phyloP scores from a whole-genome alignment of 176 grass and related monocot species.

The Dendrocalamus sinicus region DNA sequence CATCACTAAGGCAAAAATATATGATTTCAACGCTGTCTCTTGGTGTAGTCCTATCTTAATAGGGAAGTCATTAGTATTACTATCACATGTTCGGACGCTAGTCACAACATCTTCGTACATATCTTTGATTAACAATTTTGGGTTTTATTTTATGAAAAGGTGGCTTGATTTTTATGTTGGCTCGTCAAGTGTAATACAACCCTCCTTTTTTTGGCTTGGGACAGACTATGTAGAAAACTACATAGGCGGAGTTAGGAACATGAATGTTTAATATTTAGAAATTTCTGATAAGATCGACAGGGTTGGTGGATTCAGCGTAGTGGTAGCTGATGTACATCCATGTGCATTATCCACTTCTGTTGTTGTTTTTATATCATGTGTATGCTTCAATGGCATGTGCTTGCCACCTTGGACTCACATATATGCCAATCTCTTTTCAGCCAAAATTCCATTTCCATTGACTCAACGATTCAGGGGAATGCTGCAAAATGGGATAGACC shows the following conservation, averaged over 20 bases:
- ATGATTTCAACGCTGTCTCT: too few relatives aligned
- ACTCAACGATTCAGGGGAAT: constrained; percentile 95
- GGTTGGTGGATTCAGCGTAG: not conserved
- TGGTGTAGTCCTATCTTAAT: too few relatives aligned
- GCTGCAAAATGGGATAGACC: constrained; percentile 98
- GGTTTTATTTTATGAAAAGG: too few relatives aligned
- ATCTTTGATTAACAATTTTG: too few relatives aligned
- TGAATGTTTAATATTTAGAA: not conserved
- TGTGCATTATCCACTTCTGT: not conserved
- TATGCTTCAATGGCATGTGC: not conserved
- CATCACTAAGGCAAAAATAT: too few relatives aligned
- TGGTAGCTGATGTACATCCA: not conserved
- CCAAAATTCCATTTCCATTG: constrained; percentile 94
- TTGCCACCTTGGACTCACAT: constrained; percentile 16
- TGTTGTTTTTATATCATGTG: constrained; percentile 7
- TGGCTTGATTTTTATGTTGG: too few relatives aligned
- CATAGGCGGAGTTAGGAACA: not conserved
- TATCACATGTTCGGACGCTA: too few relatives aligned
- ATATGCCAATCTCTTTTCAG: constrained; percentile 51
- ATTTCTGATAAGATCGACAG: not conserved
- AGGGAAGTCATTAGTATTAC: too few relatives aligned
- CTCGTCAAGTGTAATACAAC: too few relatives aligned
- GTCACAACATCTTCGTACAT: too few relatives aligned
- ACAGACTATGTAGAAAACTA: too few relatives aligned
- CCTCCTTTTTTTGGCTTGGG: too few relatives aligned